Conservation (phyloP, 768 basidiomycete species). For the Boletus insuetus region DNA sequence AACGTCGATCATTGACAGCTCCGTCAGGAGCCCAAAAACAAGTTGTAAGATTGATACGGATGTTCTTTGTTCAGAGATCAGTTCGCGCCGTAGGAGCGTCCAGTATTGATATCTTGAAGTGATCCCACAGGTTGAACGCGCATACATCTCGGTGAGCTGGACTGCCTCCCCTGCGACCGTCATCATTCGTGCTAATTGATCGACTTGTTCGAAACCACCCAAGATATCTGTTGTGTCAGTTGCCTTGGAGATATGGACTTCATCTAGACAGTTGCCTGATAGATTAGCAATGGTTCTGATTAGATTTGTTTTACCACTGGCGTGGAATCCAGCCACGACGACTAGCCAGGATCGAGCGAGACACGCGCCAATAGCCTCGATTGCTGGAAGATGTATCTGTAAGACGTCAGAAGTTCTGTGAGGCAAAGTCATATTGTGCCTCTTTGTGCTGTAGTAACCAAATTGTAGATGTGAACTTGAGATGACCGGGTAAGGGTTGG, state of each 20-base stretch:
- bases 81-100: constrained; percentile 11
- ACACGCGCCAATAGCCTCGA: constrained; percentile 77
- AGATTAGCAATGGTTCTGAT: constrained; percentile 67
- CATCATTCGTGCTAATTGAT: constrained; percentile 42
- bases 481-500: constrained; percentile 33
- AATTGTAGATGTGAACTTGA: constrained; percentile 56
- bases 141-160: constrained; percentile 35
- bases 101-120: constrained; percentile 15
- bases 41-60: constrained; percentile 22
- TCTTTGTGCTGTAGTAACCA: constrained; percentile 52
- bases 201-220: constrained; percentile 93
- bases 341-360: constrained; percentile 79
- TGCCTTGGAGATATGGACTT: constrained; percentile 77
- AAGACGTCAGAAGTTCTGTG: constrained; percentile 50
- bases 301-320: constrained; percentile 77
- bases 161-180: constrained; percentile 41
- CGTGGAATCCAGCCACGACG: constrained; percentile 76
- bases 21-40: constrained; percentile 28
- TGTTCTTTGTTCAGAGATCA: constrained; percentile 17
- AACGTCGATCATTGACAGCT: constrained; percentile 18
- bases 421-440: constrained; percentile 32
- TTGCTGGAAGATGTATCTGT: constrained; percentile 57
- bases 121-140: constrained; percentile 34
- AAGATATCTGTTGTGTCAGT: constrained; percentile 93
- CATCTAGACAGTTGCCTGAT: constrained; percentile 65